Percentiles rank a stretch among this genome's conserved stretches.
Conservation (phyloP, 2,329 filamentous ascomycete species). For the Aspergillus intermedius region DNA sequence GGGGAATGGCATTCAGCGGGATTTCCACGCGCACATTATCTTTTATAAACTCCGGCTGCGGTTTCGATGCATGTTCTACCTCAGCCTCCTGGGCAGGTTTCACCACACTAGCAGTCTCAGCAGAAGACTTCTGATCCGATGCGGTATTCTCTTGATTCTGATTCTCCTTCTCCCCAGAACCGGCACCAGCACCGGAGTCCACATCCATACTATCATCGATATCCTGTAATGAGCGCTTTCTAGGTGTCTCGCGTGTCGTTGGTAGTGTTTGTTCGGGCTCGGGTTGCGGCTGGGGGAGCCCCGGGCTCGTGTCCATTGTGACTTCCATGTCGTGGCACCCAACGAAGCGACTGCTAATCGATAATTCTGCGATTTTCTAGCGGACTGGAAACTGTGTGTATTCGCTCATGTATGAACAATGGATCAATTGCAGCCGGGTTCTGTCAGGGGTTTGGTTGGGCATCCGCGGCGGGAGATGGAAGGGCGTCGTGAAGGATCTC, state of each 20-base stretch:
- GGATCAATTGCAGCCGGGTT: too few species aligned
- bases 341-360: not conserved
- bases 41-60: not conserved
- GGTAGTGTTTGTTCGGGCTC: constrained; percentile 9
- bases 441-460: too few species aligned
- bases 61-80: not conserved
- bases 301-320: constrained; percentile 15
- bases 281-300: constrained; percentile 13
- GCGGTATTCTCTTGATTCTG: constrained; percentile 18
- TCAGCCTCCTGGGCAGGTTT: not conserved
- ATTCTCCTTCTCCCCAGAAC: not conserved
- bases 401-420: too few species aligned
- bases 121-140: not conserved
- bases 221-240: constrained; percentile 27
- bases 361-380: too few species aligned
- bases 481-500: too few species aligned
- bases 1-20: not conserved
- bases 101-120: not conserved
- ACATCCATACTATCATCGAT: constrained; percentile 7
- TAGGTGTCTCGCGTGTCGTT: constrained; percentile 12
- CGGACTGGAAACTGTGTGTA: too few species aligned
- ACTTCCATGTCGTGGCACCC: constrained; percentile 4
- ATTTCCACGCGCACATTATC: not conserved
- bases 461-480: too few species aligned
- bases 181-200: not conserved